A percentile compares a stretch with the other conserved stretches of the same genome.
phyloP scores from a whole-genome alignment of 768 basidiomycete genomes.

The Boletus sensibilis region DNA sequence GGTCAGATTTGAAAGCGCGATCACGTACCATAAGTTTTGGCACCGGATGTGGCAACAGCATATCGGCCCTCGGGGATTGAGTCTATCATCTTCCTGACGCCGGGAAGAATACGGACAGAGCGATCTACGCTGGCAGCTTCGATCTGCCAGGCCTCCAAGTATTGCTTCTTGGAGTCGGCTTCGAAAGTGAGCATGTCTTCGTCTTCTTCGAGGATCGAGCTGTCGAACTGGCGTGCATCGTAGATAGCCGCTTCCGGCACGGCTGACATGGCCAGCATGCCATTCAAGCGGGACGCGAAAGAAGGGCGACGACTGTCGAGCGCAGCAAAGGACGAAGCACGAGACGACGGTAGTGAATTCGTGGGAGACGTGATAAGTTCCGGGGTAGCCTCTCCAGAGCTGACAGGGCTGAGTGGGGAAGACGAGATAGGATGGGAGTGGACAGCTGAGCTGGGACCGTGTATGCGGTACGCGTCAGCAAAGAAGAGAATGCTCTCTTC shows the following conservation, averaged over 20 bases:
- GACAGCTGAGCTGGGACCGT: constrained; percentile 39
- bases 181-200: constrained; percentile 33
- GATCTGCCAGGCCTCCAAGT: constrained; percentile 50
- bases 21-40: constrained; percentile 61
- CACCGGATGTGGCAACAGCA: constrained; percentile 73
- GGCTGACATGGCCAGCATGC: constrained; percentile 38
- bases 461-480: constrained; percentile 55
- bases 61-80: constrained; percentile 65
- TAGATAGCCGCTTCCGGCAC: constrained; percentile 32
- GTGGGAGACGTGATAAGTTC: constrained; percentile 36
- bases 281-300: constrained; percentile 42
- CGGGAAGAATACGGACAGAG: constrained; percentile 69
- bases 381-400: constrained; percentile 43
- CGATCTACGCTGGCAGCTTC: constrained; percentile 59
- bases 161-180: constrained; percentile 29
- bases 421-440: constrained; percentile 21
- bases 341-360: constrained; percentile 43
- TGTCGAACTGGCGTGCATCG: constrained; percentile 25
- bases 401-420: constrained; percentile 16
- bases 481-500: constrained; percentile 65
- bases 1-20: neutral
- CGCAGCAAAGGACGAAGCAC: constrained; percentile 40
- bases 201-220: constrained; percentile 36
- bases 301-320: constrained; percentile 44
- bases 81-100: constrained; percentile 62